Percentiles rank a stretch among this genome's conserved stretches.
Conservation (phyloP, 2,329 filamentous ascomycete species). For the Metarhizium album region DNA sequence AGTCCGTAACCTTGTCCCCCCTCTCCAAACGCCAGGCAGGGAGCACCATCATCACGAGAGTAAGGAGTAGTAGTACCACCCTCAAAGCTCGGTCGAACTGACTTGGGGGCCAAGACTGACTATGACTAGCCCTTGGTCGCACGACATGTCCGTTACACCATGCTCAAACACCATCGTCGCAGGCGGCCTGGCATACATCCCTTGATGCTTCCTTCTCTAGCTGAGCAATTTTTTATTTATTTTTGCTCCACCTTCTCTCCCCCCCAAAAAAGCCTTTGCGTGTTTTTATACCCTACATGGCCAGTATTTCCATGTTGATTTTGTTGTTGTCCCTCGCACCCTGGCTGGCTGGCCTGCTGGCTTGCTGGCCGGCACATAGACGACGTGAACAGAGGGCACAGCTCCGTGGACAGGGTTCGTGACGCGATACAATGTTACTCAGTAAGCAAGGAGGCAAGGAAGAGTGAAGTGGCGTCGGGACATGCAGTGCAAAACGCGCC, state of each 20-base stretch:
- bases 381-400: too few relatives aligned
- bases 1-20: too few relatives aligned
- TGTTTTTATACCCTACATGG: background rate
- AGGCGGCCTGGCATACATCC: background rate
- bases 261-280: too few relatives aligned
- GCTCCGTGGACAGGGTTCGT: too few relatives aligned
- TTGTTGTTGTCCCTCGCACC: background rate
- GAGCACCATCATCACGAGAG: too few relatives aligned
- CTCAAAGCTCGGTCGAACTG: too few relatives aligned
- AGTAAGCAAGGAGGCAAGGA: background rate
- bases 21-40: too few relatives aligned
- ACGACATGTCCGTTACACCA: background rate
- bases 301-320: background rate
- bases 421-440: too few relatives aligned
- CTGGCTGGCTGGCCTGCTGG: too few relatives aligned
- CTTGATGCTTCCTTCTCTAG: background rate
- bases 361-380: too few relatives aligned
- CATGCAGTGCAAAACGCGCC: too few relatives aligned
- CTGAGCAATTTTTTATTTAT: background rate
- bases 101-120: background rate
- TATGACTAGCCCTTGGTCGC: background rate
- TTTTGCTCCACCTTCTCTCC: too few relatives aligned
- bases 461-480: background rate
- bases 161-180: background rate
- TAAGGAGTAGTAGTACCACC: background rate